Base-by-base conservation (phyloP, 257 asterid species). In the Echium plantagineum region DNA sequence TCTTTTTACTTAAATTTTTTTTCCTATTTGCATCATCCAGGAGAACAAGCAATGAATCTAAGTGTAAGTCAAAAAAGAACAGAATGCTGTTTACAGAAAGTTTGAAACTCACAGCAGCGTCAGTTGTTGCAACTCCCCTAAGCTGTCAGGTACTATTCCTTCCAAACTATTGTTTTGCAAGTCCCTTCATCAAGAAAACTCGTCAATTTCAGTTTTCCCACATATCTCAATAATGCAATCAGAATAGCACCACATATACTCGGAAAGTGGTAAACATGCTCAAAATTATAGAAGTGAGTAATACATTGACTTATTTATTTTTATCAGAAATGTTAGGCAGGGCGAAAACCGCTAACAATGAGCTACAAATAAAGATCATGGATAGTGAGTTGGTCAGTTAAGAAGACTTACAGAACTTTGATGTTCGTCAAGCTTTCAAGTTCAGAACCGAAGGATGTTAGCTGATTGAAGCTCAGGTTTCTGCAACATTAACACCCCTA, bases 381-480 rank as follows among this genome's bases (percentile, higher is more conserved):
- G 20, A 3, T 57, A 21, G 42, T 20, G 18, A 46, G 66, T 47
- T 62, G 48, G 64, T 67, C 60, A 24, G 26, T 9, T 20, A 9
- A 12, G 47, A 60, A 58, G 69, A 77, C 97, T 83, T 77, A 90
- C 98, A 90, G 70, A 74, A 85, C 84, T 90, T 75, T 78, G 71
- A 90, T 85, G 78, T 87, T 90, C 46, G 82, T 75, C 94, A 90
- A 77, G 80, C 82, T 94, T 63, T 80, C 89, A 47, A 90, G 72
- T 63, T 87, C 98, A 32, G 95, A 81, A 69, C 98, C 96, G 63
- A 90, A 80, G 59, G 87, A 78, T 18, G 94, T 83, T 26, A 90
- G 79, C 66, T 62, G 84, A 59, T 90, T 90, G 83, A 85, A 90
- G 80, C 98, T 90, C 81, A 90, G 75, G 77, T 90, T 85, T 80